These are phyloP conservation scores for Akebia trifoliata DNA, from an alignment of 164 flowering plant genomes.

Conservation along the genomic window DNA sequence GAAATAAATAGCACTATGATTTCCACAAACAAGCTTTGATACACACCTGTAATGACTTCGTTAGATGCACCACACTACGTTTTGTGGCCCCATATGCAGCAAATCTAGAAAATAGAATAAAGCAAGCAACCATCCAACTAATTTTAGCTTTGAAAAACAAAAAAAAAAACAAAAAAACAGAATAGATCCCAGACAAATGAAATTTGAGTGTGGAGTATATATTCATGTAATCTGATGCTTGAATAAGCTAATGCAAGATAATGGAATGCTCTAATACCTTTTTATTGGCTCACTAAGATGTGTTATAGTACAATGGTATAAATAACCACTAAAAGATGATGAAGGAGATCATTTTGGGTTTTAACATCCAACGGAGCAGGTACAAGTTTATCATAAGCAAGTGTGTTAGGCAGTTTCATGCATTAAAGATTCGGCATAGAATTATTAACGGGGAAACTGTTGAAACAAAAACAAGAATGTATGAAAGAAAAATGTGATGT, in stretches of 20 bases:
- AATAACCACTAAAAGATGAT: too few species aligned
- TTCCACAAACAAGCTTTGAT: not conserved
- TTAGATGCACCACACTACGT: conserved; percentile 94
- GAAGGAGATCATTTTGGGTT: too few species aligned
- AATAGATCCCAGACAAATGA: not conserved
- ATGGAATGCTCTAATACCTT: too few species aligned
- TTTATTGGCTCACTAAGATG: too few species aligned
- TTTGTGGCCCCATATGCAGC: conserved; percentile 98
- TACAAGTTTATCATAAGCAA: too few species aligned
- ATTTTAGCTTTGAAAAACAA: not conserved
- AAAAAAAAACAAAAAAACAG: not conserved
- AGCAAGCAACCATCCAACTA: conserved; percentile 5
- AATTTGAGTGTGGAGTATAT: not conserved
- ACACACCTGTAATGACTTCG: conserved; percentile 84
- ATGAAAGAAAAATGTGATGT: too few species aligned
- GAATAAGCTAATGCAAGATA: not conserved
- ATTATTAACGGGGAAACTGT: too few species aligned
- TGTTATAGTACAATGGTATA: too few species aligned
- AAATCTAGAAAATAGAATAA: conserved; percentile 45
- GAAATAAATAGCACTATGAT: not conserved
- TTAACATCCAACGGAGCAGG: too few species aligned
- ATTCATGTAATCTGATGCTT: not conserved
- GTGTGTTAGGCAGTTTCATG: too few species aligned
- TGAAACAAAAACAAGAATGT: too few species aligned
- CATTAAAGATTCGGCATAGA: too few species aligned